A percentile compares a stretch with the other conserved stretches of the same genome.
Conservation (phyloP, 208 protist species). For the Crithidia fasciculata region DNA sequence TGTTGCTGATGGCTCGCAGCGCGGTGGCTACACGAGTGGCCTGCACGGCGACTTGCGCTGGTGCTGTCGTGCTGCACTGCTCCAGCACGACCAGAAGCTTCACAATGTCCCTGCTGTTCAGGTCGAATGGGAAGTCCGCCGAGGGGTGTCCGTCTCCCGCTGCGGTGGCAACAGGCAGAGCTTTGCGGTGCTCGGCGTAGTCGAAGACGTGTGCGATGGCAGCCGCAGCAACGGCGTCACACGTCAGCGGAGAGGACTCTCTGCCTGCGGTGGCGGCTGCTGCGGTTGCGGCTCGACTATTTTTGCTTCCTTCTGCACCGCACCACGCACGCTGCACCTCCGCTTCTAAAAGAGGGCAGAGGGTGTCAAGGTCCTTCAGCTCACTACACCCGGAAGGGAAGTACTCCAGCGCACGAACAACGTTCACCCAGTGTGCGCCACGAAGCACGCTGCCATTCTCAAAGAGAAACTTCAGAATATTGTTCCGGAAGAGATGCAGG, state of each 20-base stretch:
- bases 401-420: constrained; percentile 73
- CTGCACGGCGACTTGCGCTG: background rate
- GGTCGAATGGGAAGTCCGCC: constrained; percentile 27
- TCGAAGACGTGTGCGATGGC: constrained; percentile 35
- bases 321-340: constrained; percentile 13
- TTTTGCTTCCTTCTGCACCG: background rate
- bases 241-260: constrained; percentile 5
- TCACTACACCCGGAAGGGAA: constrained; percentile 61
- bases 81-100: constrained; percentile 57
- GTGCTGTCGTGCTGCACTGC: constrained; percentile 7
- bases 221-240: constrained; percentile 18
- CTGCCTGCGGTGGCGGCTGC: background rate
- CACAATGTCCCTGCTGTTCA: constrained; percentile 21
- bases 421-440: constrained; percentile 84
- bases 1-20: constrained; percentile 16
- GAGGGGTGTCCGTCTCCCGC: background rate
- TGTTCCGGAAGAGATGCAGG: constrained; percentile 68
- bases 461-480: constrained; percentile 68
- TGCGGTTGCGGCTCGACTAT: no score
- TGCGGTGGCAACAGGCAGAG: background rate
- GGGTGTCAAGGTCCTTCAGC: constrained; percentile 10
- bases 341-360: constrained; percentile 25
- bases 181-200: constrained; percentile 26
- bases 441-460: constrained; percentile 67
- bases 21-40: constrained; percentile 25